Evolutionary conservation across 345 rosid genomes (phyloP).

Genomic region (Noccaea caerulescens): DNA sequence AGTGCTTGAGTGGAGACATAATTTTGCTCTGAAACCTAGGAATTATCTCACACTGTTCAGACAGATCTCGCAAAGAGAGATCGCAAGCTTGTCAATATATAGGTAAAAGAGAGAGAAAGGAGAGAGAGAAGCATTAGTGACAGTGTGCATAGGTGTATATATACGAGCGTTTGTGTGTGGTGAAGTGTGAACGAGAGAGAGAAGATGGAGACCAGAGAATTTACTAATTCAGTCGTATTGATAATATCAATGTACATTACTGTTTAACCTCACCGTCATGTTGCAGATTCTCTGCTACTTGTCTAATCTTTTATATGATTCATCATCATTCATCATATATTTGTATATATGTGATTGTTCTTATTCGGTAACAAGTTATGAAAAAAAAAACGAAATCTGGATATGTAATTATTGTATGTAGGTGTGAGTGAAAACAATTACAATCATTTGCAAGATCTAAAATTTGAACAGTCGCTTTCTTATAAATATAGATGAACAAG

Average conservation of each 20-base stretch:
- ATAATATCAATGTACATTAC: conserved; percentile 32
- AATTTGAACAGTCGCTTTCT: conserved; percentile 31
- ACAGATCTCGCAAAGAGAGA: conserved; percentile 41
- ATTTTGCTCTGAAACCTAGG: conserved; percentile 42
- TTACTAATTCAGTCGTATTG: conserved; percentile 30
- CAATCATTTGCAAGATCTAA: conserved; percentile 39
- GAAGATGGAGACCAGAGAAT: conserved; percentile 42
- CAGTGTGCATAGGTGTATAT: conserved; percentile 35
- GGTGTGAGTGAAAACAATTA: conserved; percentile 27
- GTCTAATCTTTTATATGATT: conserved; percentile 10
- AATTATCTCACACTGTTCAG: conserved; percentile 36
- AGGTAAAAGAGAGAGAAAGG: not conserved
- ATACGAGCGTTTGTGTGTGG: conserved; percentile 21
- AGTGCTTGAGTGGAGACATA: conserved; percentile 54
- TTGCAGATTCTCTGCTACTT: conserved; percentile 38
- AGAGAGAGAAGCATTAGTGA: conserved; percentile 29
- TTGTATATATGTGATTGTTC: conserved; percentile 25
- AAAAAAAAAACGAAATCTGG: not conserved
- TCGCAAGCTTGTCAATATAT: conserved; percentile 49
- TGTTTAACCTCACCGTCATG: conserved; percentile 43
- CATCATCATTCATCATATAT: too few relatives aligned
- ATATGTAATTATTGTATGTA: not conserved
- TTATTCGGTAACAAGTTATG: conserved; percentile 8
- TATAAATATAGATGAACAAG: not conserved
- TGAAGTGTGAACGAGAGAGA: conserved; percentile 38